These are phyloP conservation scores for Cyclospora cayetanensis DNA, from an alignment of 169 alveolate genomes.

Conservation along the genomic window DNA sequence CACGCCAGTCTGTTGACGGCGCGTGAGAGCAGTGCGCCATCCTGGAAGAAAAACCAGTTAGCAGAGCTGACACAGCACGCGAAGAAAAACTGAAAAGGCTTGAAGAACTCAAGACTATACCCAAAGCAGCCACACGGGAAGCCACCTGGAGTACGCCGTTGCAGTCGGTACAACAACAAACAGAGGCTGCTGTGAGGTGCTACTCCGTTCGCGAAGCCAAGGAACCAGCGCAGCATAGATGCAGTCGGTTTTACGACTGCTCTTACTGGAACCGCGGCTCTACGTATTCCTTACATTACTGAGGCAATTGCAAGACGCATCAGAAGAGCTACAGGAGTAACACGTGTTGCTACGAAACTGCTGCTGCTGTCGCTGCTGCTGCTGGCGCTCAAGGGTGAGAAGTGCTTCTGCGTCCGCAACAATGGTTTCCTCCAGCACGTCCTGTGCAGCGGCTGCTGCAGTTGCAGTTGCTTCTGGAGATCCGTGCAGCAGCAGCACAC, in stretches of 20 bases:
- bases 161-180: too few relatives aligned
- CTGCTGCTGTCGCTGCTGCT: conserved; percentile 36
- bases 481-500: conserved; percentile 64
- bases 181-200: too few relatives aligned
- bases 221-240: too few relatives aligned
- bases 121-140: too few relatives aligned
- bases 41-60: too few relatives aligned
- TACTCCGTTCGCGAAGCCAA: too few relatives aligned
- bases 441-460: conserved; percentile 44
- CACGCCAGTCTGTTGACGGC: conserved; percentile 52
- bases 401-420: conserved; percentile 65
- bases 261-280: too few relatives aligned
- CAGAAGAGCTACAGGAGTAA: conserved; percentile 25
- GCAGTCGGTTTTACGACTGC: too few relatives aligned
- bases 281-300: conserved; percentile 27
- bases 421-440: conserved; percentile 13
- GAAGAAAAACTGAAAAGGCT: too few relatives aligned
- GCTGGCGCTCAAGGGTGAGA: conserved; percentile 28
- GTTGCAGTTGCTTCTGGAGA: conserved; percentile 30
- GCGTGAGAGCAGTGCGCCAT: conserved; percentile 25
- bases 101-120: too few relatives aligned
- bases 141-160: too few relatives aligned
- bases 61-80: too few relatives aligned
- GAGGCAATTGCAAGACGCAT: conserved; percentile 49
- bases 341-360: not conserved